phyloP scores from a whole-genome alignment of 2,329 filamentous ascomycete species.

The Colletotrichum simmondsii region DNA sequence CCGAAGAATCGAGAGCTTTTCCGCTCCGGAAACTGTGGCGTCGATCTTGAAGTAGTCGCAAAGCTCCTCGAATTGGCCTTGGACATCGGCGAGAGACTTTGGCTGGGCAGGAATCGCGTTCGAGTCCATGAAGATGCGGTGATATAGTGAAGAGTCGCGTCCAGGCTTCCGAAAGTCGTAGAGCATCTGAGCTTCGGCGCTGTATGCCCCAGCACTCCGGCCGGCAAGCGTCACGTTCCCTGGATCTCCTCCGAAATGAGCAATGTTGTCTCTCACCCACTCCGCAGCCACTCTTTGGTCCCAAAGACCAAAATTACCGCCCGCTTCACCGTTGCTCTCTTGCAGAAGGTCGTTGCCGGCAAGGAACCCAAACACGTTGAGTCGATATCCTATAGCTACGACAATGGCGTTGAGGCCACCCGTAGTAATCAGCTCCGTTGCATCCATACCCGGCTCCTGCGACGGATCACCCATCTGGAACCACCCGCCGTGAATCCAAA shows the following conservation, averaged over 20 bases:
- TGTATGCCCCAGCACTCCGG: constrained; percentile 56
- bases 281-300: constrained; percentile 63
- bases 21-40: constrained; percentile 28
- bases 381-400: constrained; percentile 57
- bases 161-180: constrained; percentile 44
- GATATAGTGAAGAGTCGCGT: constrained; percentile 39
- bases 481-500: constrained; percentile 59
- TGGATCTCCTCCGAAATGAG: constrained; percentile 57
- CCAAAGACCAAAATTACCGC: constrained; percentile 52
- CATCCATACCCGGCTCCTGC: constrained; percentile 54
- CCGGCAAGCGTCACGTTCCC: constrained; percentile 53
- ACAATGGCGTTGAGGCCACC: constrained; percentile 51
- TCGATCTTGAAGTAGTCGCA: constrained; percentile 47
- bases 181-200: constrained; percentile 52
- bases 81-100: constrained; percentile 47
- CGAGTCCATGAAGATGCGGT: constrained; percentile 54
- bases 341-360: constrained; percentile 49
- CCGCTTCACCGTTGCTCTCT: constrained; percentile 36
- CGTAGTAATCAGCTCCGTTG: constrained; percentile 53
- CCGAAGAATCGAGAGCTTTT: constrained; percentile 48
- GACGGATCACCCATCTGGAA: constrained; percentile 57
- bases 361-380: constrained; percentile 61
- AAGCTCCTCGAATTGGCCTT: constrained; percentile 55
- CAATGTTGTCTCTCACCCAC: constrained; percentile 60
- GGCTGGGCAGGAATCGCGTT: constrained; percentile 58